Evolutionary conservation across 129 eudicot species (phyloP), one percentile per base, ranked within the genome.

Genomic region (Flaveria ramosissima): DNA sequence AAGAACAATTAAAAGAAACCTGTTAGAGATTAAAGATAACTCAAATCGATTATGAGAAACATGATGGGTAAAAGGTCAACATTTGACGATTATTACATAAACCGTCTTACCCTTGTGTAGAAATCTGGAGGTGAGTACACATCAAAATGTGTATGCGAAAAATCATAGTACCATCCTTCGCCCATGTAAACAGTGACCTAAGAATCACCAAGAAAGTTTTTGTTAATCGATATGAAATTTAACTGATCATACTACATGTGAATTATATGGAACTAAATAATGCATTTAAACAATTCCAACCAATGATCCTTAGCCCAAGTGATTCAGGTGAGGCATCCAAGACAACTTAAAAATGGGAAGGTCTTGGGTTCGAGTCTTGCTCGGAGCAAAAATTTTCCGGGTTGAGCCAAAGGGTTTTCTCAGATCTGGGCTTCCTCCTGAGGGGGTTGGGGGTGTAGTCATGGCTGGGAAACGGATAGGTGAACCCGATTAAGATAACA

Each of bases 141-240:
- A 82, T 94, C 98, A 65, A 94, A 94, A 83, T 94, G 96, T 47
- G 93, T 89, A 50, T 86, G 90, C 17, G 46, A 51, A 86, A 94
- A 94, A 81, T 94, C 97, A 74, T 71, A 76, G 83, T 89, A 82
- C 98, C 98, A 94, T 79, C 98, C 98, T 76, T 94, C 98, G 26
- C 98, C 98, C 98, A 94, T 94, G 80, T 82, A 94, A 17, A 91
- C 88, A 7, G 97, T 91, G 64, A 93, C 97, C 98, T 93, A 84
- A 71, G 72, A 14, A 57, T 19, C 45, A 80, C 32, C 52, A 68
- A 66, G 27, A 60, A 42, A 42, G 53, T 47, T 68, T 80, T 48
- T 51, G 14, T 80, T 80, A 68, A 64, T 72, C 42, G 65, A 45
- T 16, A 10, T 36, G 61, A 8, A 50, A 64, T 7, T 11, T 6